phyloP scores from a whole-genome alignment of 768 basidiomycete species.

The Podaxis sp. region DNA sequence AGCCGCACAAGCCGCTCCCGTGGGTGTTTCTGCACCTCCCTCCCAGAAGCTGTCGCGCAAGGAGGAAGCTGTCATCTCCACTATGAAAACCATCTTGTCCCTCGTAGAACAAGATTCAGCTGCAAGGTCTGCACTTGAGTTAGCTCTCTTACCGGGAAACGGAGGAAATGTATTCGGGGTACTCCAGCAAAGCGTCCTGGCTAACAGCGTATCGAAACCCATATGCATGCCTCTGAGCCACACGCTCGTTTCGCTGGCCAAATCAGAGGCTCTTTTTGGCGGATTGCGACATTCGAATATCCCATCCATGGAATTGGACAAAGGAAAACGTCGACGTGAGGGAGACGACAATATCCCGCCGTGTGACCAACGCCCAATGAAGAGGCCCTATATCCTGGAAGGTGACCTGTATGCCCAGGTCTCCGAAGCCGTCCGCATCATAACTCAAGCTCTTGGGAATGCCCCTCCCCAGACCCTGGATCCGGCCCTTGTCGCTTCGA shows the following conservation, averaged over 20 bases:
- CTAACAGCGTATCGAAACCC: conserved; percentile 50
- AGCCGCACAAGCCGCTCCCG: conserved; percentile 34
- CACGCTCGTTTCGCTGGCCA: conserved; percentile 61
- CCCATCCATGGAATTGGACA: conserved; percentile 60
- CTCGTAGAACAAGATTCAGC: conserved; percentile 56
- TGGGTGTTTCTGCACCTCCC: conserved; percentile 13
- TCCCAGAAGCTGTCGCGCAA: conserved; percentile 33
- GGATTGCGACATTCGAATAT: conserved; percentile 64
- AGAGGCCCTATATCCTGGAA: conserved; percentile 46
- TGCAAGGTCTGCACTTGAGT: conserved; percentile 53
- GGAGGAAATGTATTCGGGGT: conserved; percentile 55
- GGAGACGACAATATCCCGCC: conserved; percentile 34
- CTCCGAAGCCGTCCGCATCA: conserved; percentile 56
- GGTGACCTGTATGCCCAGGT: conserved; percentile 56
- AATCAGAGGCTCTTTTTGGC: conserved; percentile 65
- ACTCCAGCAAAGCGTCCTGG: conserved; percentile 47
- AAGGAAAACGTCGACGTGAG: conserved; percentile 76
- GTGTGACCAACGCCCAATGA: conserved; percentile 31
- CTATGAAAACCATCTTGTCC: conserved; percentile 62
- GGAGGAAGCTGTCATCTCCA: conserved; percentile 60
- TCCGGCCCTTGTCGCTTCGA: conserved; percentile 62
- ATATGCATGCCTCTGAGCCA: conserved; percentile 60
- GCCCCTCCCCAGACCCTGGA: conserved; percentile 47
- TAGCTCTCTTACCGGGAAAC: conserved; percentile 48
- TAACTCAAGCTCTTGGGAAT: conserved; percentile 49